Conservation (phyloP, 139 green algal genomes). For the Chlamydomonas eustigma region DNA sequence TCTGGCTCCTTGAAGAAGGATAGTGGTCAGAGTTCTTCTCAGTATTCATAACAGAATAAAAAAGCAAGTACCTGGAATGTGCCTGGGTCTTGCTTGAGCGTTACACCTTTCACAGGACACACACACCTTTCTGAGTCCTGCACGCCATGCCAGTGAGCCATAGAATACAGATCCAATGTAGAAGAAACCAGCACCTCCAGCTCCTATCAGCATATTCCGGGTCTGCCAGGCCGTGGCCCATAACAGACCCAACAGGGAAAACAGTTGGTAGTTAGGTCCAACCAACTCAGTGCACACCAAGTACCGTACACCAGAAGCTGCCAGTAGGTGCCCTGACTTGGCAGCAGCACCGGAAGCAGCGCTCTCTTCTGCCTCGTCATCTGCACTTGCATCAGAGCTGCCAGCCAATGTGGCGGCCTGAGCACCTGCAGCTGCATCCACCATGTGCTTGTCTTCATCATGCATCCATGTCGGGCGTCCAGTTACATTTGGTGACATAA, state of each 20-base stretch:
- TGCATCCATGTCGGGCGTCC: background rate
- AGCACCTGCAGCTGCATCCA: background rate
- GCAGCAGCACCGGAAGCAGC: background rate
- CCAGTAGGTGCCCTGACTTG: background rate
- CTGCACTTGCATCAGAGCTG: background rate
- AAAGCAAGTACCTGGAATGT: too few species aligned
- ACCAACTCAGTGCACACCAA: constrained; percentile 11
- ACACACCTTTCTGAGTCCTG: constrained; percentile 5
- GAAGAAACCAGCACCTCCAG: constrained; percentile 3
- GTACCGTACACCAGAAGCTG: background rate
- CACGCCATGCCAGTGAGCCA: constrained; percentile 6
- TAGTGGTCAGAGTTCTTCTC: too few species aligned
- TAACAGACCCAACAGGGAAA: background rate
- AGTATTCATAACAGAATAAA: too few species aligned
- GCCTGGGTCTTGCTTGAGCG: too few species aligned
- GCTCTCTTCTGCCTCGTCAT: background rate
- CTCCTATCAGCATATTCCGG: background rate
- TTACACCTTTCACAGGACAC: too few species aligned
- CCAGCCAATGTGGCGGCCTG: background rate
- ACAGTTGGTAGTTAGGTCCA: constrained; percentile 13
- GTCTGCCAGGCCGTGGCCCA: background rate
- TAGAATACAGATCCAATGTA: constrained; percentile 8
- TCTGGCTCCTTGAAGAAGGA: too few species aligned
- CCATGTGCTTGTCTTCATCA: background rate
- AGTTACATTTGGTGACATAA: background rate